Evolutionary conservation across 306 rosid genomes (phyloP).

Genomic region (Quercus wislizeni): DNA sequence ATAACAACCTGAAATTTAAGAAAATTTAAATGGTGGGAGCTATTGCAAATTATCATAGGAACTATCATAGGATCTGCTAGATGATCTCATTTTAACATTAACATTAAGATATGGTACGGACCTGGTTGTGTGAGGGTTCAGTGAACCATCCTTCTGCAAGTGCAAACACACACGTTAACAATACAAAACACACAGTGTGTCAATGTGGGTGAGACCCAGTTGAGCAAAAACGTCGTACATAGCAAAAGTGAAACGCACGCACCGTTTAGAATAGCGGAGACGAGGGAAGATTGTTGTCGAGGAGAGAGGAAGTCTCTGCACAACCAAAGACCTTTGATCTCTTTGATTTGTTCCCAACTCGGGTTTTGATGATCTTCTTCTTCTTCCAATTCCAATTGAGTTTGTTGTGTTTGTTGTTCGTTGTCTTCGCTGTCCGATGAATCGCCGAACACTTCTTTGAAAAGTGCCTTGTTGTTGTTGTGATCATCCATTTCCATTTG

Average conservation of each 20-base stretch:
- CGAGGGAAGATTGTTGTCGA: slow-evolving; percentile 43
- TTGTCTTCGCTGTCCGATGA: slow-evolving; percentile 47
- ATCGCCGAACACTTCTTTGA: slow-evolving; percentile 62
- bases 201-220: not conserved
- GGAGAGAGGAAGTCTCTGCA: slow-evolving; percentile 54
- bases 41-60: no score
- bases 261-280: slow-evolving; percentile 56
- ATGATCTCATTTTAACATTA: not conserved
- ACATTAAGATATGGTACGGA: not conserved
- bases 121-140: slow-evolving; percentile 61
- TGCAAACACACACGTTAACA: slow-evolving; percentile 9
- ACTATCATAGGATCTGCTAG: not conserved
- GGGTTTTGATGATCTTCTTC: not conserved
- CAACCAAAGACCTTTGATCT: slow-evolving; percentile 65
- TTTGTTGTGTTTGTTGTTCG: slow-evolving; percentile 5
- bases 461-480: slow-evolving; percentile 7
- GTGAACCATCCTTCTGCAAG: slow-evolving; percentile 61
- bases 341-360: slow-evolving; percentile 36
- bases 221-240: no score
- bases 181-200: not conserved
- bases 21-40: no score
- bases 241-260: not conserved
- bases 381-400: not conserved
- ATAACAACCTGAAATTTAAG: no score
- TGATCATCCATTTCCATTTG: slow-evolving; percentile 15